Conservation (phyloP, 140 eudicot genomes). For the Bidens hawaiensis region DNA sequence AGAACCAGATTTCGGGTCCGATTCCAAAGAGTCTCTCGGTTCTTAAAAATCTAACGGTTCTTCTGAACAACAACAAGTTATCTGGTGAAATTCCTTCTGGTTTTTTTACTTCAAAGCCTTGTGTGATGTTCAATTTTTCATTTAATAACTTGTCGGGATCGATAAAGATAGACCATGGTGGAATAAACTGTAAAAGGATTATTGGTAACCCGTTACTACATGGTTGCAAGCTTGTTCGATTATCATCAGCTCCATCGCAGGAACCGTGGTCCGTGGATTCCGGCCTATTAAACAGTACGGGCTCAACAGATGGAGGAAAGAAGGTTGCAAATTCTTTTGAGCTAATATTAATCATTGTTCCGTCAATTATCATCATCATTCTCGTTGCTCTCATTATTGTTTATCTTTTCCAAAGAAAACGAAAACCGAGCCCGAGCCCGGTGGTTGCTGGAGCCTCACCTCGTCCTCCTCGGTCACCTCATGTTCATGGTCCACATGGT, state of each 20-base stretch:
- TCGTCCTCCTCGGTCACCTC: slow-evolving; percentile 16
- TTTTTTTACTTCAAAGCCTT: slow-evolving; percentile 12
- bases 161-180: slow-evolving; percentile 21
- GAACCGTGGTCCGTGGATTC: slow-evolving; percentile 15
- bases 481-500: slow-evolving; percentile 21
- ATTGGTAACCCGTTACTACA: slow-evolving; percentile 32
- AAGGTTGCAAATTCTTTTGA: slow-evolving; percentile 36
- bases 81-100: slow-evolving; percentile 36
- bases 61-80: slow-evolving; percentile 41
- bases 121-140: slow-evolving; percentile 29
- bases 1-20: slow-evolving; percentile 42
- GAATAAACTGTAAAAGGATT: slow-evolving; percentile 31
- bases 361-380: slow-evolving; percentile 35
- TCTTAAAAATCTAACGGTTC: slow-evolving; percentile 31
- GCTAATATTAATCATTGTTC: slow-evolving; percentile 41
- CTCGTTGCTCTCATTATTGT: slow-evolving; percentile 40
- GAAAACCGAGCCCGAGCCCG: slow-evolving; percentile 19
- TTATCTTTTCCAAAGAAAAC: slow-evolving; percentile 39
- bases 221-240: slow-evolving; percentile 21
- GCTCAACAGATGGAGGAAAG: slow-evolving; percentile 15
- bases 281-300: slow-evolving; percentile 21
- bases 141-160: slow-evolving; percentile 43
- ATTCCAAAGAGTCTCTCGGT: slow-evolving; percentile 35
- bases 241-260: slow-evolving; percentile 35
- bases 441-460: slow-evolving; percentile 13